Conservation (phyloP, 345 rosid species). For the Brassica nigra region DNA sequence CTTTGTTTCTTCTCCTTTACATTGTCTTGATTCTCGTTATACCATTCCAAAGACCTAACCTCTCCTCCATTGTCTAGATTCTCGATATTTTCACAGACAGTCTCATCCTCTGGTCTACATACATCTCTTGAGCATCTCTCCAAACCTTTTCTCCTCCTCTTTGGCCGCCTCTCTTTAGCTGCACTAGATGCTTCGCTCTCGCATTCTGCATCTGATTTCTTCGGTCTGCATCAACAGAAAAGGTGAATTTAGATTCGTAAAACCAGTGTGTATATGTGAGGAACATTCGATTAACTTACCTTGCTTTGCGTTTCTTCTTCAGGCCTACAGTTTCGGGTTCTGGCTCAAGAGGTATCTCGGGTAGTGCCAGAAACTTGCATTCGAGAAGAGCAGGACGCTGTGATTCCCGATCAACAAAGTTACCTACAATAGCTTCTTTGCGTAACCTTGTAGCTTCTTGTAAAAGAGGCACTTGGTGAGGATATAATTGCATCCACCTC, state of each 20-base stretch:
- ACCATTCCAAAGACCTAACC: constrained; percentile 18
- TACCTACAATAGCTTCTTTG: constrained; percentile 55
- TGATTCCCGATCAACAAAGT: constrained; percentile 86
- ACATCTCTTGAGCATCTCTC: constrained; percentile 14
- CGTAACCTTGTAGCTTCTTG: constrained; percentile 59
- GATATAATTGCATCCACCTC: constrained; percentile 81
- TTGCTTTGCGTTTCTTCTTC: constrained; percentile 49
- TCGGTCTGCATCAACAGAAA: constrained; percentile 37
- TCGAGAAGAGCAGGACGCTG: constrained; percentile 77
- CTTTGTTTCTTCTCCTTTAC: constrained; percentile 17
- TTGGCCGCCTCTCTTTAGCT: constrained; percentile 31
- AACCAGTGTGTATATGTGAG: neutral
- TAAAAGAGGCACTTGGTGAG: constrained; percentile 62
- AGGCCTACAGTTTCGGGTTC: constrained; percentile 34
- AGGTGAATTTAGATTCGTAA: constrained; percentile 21
- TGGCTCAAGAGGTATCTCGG: constrained; percentile 35
- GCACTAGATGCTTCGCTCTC: constrained; percentile 28
- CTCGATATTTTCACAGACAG: constrained; percentile 22
- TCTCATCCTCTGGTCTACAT: constrained; percentile 18
- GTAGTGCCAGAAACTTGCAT: constrained; percentile 53
- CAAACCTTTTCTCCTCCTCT: constrained; percentile 28
- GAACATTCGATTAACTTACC: constrained; percentile 41
- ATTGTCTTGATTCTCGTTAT: constrained; percentile 3
- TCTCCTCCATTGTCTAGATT: constrained; percentile 22
- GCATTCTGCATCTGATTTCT: constrained; percentile 33